Percentiles rank a stretch among this genome's conserved stretches.
Conservation (phyloP, 2,329 filamentous ascomycete species). For the Pezizomycotina sp. region DNA sequence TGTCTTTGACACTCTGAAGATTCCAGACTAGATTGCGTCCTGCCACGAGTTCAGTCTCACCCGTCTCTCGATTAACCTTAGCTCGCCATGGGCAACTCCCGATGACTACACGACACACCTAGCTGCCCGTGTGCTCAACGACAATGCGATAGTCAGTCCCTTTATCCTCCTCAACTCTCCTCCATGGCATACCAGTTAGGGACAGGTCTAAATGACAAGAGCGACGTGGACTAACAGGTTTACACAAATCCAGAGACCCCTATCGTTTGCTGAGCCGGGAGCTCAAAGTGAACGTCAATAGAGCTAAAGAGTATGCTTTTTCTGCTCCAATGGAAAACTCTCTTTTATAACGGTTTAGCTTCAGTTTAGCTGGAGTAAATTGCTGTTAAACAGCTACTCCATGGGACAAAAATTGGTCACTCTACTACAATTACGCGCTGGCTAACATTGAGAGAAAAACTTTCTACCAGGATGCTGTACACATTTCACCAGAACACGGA, state of each 20-base stretch:
- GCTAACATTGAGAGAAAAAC: slow-evolving; percentile 9
- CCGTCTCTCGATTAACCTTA: no score
- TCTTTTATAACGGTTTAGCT: slow-evolving; percentile 1
- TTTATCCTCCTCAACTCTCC: neutral
- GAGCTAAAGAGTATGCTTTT: slow-evolving; percentile 62
- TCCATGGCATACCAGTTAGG: neutral
- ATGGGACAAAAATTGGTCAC: slow-evolving; percentile 19
- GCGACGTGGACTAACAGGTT: neutral
- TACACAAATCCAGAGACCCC: slow-evolving; percentile 41
- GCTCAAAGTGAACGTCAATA: slow-evolving; percentile 67
- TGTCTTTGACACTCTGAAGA: no score
- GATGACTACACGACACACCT: slow-evolving; percentile 18
- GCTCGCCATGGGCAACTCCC: no score
- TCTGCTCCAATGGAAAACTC: neutral
- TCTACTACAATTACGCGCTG: slow-evolving; percentile 8
- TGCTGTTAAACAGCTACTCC: neutral
- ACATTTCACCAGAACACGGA: slow-evolving; percentile 50
- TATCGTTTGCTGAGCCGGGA: slow-evolving; percentile 73
- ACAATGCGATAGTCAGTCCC: slow-evolving; percentile 11
- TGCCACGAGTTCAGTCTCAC: no score
- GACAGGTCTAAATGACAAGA: neutral
- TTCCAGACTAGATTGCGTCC: no score
- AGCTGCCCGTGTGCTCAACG: slow-evolving; percentile 16
- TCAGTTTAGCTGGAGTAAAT: no score
- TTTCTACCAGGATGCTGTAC: slow-evolving; percentile 54